Evolutionary conservation across 148 eudicot species (phyloP).

Genomic region (Euryodendron excelsum): DNA sequence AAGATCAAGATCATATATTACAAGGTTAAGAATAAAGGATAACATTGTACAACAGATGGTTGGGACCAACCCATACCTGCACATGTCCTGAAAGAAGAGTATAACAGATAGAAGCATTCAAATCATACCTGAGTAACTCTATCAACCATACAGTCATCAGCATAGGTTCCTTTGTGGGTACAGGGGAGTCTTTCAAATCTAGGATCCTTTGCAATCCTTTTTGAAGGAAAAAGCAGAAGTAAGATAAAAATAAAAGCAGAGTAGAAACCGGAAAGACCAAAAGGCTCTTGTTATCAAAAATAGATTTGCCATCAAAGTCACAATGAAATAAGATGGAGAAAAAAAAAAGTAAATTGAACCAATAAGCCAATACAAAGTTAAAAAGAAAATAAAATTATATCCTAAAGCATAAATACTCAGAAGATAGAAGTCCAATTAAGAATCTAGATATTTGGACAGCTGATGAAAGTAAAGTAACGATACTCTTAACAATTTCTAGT

Average conservation of each 20-base stretch:
- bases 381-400: background rate
- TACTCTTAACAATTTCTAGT: no score
- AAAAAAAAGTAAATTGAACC: background rate
- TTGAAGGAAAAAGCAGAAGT: conserved; percentile 10
- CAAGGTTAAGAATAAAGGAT: background rate
- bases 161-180: conserved; percentile 93
- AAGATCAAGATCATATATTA: no score
- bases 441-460: background rate
- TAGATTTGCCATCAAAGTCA: background rate
- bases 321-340: no score
- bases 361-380: background rate
- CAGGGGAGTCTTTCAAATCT: conserved; percentile 95
- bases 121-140: conserved; percentile 81
- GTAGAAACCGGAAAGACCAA: background rate
- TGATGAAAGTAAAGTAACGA: background rate
- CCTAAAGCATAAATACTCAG: no score
- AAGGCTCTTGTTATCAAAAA: background rate
- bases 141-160: conserved; percentile 94
- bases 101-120: background rate
- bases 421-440: no score
- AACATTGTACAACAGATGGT: background rate
- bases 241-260: background rate
- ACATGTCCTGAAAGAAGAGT: no score
- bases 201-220: conserved; percentile 98
- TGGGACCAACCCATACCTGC: conserved; percentile 2